Percentiles rank a stretch among this genome's conserved stretches.
Evolutionary conservation across 163 green algal species (phyloP).

Genomic region (Scenedesmus sp.): DNA sequence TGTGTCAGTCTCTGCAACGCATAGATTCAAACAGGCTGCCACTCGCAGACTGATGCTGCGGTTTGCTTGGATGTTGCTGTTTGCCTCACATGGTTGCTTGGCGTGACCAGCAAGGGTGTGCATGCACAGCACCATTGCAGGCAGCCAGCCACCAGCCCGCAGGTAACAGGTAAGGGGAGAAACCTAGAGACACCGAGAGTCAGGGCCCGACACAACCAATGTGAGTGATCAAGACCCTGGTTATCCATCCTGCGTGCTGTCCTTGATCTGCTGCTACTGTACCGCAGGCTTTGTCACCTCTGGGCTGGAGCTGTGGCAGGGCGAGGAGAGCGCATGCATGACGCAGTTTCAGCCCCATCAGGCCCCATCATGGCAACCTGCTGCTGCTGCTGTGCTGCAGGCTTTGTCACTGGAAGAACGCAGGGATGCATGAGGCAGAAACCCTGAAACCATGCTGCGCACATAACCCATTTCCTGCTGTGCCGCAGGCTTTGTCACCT

Average conservation of each 20-base stretch:
- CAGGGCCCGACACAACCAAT: no score
- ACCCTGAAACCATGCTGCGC: neutral
- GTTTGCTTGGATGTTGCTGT: neutral
- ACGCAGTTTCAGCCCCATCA: conserved; percentile 67
- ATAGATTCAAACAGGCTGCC: neutral
- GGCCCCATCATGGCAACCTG: conserved; percentile 24
- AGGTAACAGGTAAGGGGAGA: no score
- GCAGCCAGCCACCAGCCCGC: no score
- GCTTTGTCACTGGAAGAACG: neutral
- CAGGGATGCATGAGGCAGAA: neutral
- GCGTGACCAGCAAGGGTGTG: no score
- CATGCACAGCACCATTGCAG: no score
- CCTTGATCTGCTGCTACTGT: neutral
- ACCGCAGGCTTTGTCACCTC: conserved; percentile 80
- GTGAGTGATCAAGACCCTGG: no score
- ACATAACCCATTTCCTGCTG: neutral
- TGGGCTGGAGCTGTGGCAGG: conserved; percentile 82
- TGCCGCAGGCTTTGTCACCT: conserved; percentile 79
- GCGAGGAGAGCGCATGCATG: conserved; percentile 63
- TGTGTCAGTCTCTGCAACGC: neutral
- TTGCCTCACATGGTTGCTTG: neutral
- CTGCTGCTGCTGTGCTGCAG: neutral
- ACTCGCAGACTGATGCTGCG: neutral
- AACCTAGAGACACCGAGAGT: no score
- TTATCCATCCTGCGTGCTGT: no score